These are phyloP conservation scores for Zygosaccharomyces siamensis DNA, from an alignment of 805 yeast species.

Conservation along the genomic window DNA sequence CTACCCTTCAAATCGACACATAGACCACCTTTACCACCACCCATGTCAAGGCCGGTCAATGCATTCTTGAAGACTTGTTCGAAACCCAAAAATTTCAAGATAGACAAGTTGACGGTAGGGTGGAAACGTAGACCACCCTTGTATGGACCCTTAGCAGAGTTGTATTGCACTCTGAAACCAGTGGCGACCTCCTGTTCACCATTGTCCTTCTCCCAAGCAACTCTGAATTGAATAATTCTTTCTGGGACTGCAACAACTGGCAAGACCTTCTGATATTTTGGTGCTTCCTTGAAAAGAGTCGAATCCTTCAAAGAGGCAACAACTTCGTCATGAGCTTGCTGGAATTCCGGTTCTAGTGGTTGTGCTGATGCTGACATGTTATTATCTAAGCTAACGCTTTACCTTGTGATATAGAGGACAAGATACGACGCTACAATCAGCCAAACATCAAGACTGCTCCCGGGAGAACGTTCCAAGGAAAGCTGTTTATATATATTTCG, in stretches of 20 bases:
- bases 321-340: conserved; percentile 96
- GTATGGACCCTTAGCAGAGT: conserved; percentile 98
- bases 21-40: conserved; percentile 99
- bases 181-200: conserved; percentile 90
- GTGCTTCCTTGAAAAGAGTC: conserved; percentile 80
- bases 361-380: conserved; percentile 8
- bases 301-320: conserved; percentile 85
- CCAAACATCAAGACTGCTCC: neutral
- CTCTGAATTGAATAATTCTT: conserved; percentile 95
- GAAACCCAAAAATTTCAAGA: conserved; percentile 92
- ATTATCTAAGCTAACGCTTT: neutral
- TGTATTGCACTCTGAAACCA: conserved; percentile 98
- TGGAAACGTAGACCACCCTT: conserved; percentile 98
- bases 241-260: conserved; percentile 93
- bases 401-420: neutral
- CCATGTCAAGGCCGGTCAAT: conserved; percentile 93
- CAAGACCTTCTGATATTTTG: conserved; percentile 82
- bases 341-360: conserved; percentile 86
- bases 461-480: neutral
- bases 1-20: conserved; percentile 97
- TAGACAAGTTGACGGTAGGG: conserved; percentile 92
- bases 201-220: conserved; percentile 94
- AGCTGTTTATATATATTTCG: neutral
- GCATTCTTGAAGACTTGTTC: conserved; percentile 99
- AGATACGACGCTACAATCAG: too few relatives aligned